These are phyloP conservation scores for Ettlia oleoabundans DNA, from an alignment of 139 green algal genomes.

Conservation along the genomic window DNA sequence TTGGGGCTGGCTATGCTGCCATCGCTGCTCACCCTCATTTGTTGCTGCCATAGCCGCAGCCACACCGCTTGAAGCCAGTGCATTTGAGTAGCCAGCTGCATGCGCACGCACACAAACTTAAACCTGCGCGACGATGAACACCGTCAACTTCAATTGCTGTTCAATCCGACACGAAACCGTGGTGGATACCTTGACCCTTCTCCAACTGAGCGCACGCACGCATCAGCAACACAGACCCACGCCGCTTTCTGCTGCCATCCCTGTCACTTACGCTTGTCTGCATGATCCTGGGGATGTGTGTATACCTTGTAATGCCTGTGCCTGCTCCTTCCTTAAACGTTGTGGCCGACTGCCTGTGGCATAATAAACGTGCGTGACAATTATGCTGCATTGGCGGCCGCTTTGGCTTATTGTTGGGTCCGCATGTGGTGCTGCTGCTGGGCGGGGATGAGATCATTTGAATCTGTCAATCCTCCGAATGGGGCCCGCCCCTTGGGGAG, in stretches of 20 bases:
- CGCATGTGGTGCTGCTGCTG: not conserved
- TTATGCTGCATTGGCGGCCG: not conserved
- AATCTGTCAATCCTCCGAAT: slow-evolving; percentile 37
- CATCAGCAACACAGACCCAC: no score
- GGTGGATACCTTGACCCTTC: slow-evolving; percentile 45
- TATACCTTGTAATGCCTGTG: no score
- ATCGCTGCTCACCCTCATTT: not conserved
- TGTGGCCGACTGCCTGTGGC: no score
- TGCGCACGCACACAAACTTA: no score
- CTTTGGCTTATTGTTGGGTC: not conserved
- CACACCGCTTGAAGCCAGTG: no score
- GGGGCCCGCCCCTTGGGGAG: slow-evolving; percentile 24
- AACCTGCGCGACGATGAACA: slow-evolving; percentile 31
- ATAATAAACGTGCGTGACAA: no score
- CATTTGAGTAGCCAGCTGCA: no score
- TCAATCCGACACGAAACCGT: slow-evolving; percentile 50
- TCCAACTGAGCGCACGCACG: slow-evolving; percentile 46
- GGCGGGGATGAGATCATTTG: slow-evolving; percentile 14
- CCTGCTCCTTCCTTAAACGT: no score
- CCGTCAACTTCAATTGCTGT: slow-evolving; percentile 48
- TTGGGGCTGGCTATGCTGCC: not conserved
- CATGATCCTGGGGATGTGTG: not conserved
- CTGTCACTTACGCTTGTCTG: not conserved
- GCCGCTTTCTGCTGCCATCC: not conserved
- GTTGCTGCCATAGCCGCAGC: no score